phyloP scores from a whole-genome alignment of 2,329 filamentous ascomycete genomes.

The Colletotrichum cuscutae region DNA sequence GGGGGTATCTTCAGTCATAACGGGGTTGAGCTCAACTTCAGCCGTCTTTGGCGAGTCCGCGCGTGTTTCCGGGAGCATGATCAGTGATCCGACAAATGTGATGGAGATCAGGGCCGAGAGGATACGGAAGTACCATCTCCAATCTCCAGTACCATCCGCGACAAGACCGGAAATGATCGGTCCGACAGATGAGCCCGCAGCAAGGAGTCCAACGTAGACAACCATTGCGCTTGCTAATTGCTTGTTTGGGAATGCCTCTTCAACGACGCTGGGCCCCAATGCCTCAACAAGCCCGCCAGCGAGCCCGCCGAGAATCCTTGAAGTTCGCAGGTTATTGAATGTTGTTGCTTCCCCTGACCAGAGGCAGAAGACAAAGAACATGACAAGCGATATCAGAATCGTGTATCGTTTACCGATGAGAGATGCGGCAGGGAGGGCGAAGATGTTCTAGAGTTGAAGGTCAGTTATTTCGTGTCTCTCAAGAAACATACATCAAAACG shows the following conservation, averaged over 20 bases:
- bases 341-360: constrained; percentile 34
- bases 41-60: background rate
- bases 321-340: constrained; percentile 26
- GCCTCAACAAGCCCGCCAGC: constrained; percentile 36
- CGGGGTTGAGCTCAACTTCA: background rate
- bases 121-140: constrained; percentile 37
- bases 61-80: constrained; percentile 37
- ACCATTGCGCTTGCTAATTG: constrained; percentile 39
- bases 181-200: constrained; percentile 37
- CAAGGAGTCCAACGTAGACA: constrained; percentile 35
- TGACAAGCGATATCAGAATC: constrained; percentile 35
- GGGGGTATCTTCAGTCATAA: background rate
- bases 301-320: constrained; percentile 32
- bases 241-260: constrained; percentile 34
- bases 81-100: constrained; percentile 31
- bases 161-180: constrained; percentile 35
- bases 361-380: constrained; percentile 34
- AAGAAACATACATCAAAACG: no score
- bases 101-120: constrained; percentile 31
- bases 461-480: background rate
- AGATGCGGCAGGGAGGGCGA: constrained; percentile 29
- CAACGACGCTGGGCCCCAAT: constrained; percentile 36
- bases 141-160: constrained; percentile 26
- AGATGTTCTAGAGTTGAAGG: constrained; percentile 28
- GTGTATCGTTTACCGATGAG: constrained; percentile 39